Conservation (phyloP, 371 early-diverging fungal species). For the Lichtheimia corymbifera region DNA sequence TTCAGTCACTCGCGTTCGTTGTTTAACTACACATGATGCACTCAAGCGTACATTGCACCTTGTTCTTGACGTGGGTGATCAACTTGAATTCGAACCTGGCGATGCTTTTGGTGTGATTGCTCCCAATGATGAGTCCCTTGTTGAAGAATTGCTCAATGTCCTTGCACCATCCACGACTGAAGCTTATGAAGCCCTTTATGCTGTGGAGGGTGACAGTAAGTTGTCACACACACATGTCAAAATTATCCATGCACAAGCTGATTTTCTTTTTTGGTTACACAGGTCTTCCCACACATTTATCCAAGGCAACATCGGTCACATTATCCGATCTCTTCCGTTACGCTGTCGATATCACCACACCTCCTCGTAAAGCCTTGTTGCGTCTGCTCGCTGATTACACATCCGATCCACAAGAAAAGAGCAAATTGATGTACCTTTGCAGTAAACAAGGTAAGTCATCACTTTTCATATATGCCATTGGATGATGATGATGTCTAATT, state of each 20-base stretch:
- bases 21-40: conserved; percentile 60
- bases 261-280: neutral
- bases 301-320: conserved; percentile 45
- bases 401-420: conserved; percentile 65
- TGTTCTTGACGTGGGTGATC: conserved; percentile 63
- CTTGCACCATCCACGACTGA: conserved; percentile 40
- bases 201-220: conserved; percentile 42
- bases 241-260: neutral
- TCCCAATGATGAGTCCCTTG: conserved; percentile 70
- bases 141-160: conserved; percentile 52
- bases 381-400: conserved; percentile 82
- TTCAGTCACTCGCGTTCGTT: conserved; percentile 47
- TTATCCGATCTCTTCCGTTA: conserved; percentile 66
- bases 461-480: too few relatives aligned
- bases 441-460: conserved; percentile 68
- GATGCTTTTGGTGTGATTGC: conserved; percentile 86
- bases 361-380: conserved; percentile 79
- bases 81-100: conserved; percentile 71
- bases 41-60: conserved; percentile 77
- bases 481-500: neutral
- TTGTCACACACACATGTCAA: conserved; percentile 1
- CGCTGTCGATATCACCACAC: conserved; percentile 70
- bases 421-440: conserved; percentile 71
- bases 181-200: conserved; percentile 33
- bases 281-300: conserved; percentile 68